Conservation (phyloP, 306 rosid genomes). For the Vachellia collinsii region DNA sequence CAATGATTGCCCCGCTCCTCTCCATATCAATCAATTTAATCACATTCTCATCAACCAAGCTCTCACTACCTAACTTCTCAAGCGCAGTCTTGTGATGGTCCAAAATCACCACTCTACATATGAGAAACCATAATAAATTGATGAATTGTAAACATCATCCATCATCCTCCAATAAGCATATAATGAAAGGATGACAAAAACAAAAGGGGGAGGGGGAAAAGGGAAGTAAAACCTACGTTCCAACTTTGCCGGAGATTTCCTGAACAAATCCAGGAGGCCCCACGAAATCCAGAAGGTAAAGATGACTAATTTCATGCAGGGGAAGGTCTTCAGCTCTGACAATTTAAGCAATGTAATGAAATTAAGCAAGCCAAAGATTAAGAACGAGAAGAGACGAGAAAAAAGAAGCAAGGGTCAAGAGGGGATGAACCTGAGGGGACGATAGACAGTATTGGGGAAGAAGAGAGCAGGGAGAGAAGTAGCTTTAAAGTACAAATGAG, state of each 20-base stretch:
- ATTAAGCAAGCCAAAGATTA: not conserved
- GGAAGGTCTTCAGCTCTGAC: constrained; percentile 64
- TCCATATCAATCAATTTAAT: constrained; percentile 62
- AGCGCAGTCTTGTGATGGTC: constrained; percentile 94
- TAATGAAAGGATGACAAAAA: not conserved
- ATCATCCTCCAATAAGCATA: not conserved
- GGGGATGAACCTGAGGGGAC: constrained; percentile 48
- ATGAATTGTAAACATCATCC: not conserved
- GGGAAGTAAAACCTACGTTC: constrained; percentile 38
- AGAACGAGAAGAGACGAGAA: no score
- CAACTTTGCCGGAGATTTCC: constrained; percentile 60
- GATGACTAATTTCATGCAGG: constrained; percentile 54
- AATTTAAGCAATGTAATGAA: not conserved
- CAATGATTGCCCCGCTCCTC: constrained; percentile 92
- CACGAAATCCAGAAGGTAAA: constrained; percentile 83
- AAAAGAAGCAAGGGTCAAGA: not conserved
- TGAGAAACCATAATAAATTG: constrained; percentile 3
- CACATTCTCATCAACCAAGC: constrained; percentile 48
- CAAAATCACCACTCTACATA: constrained; percentile 62
- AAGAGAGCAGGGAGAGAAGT: constrained; percentile 53
- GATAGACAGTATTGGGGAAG: constrained; percentile 83
- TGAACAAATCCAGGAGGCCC: constrained; percentile 76
- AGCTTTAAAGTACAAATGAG: constrained; percentile 81
- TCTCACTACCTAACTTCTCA: constrained; percentile 44
- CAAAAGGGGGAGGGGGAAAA: no score